These are phyloP conservation scores for Backusella westeae DNA, from an alignment of 192 early-diverging fungal genomes.

Conservation along the genomic window DNA sequence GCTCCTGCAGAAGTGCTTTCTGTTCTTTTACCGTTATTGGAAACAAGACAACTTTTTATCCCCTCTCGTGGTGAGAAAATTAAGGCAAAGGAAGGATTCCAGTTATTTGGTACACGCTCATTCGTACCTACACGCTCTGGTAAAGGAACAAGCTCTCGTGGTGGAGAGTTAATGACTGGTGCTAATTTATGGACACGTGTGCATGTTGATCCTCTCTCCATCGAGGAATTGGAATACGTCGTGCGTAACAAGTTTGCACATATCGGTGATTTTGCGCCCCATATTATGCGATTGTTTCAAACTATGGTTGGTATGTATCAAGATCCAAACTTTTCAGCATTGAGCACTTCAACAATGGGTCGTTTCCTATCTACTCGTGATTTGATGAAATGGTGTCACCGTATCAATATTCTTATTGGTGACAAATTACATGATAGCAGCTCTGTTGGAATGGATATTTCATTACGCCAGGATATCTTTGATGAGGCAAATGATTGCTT, in stretches of 20 bases:
- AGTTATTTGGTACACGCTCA: slow-evolving; percentile 86
- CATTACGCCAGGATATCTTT: slow-evolving; percentile 66
- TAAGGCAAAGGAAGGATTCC: slow-evolving; percentile 81
- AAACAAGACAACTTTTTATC: slow-evolving; percentile 87
- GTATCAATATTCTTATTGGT: slow-evolving; percentile 56
- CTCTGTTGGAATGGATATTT: slow-evolving; percentile 34
- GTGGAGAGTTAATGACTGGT: slow-evolving; percentile 49
- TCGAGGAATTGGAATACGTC: slow-evolving; percentile 65
- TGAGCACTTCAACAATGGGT: slow-evolving; percentile 44
- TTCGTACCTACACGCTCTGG: slow-evolving; percentile 54
- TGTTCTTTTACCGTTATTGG: slow-evolving; percentile 87
- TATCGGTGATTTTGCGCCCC: slow-evolving; percentile 47
- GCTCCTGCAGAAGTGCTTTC: slow-evolving; percentile 94
- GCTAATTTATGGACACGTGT: slow-evolving; percentile 82
- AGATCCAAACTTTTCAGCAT: slow-evolving; percentile 41
- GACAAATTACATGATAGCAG: slow-evolving; percentile 15
- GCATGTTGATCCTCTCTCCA: slow-evolving; percentile 57
- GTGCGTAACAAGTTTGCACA: slow-evolving; percentile 52
- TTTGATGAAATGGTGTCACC: slow-evolving; percentile 87
- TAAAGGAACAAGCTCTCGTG: slow-evolving; percentile 38
- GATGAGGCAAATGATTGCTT: slow-evolving; percentile 89
- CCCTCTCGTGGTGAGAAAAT: slow-evolving; percentile 87
- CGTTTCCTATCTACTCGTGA: slow-evolving; percentile 79
- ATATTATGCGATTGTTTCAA: slow-evolving; percentile 57
- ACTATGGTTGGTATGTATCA: slow-evolving; percentile 47